Evolutionary conservation across 768 basidiomycete genomes (phyloP).

Genomic region (Amanita polypyramis): DNA sequence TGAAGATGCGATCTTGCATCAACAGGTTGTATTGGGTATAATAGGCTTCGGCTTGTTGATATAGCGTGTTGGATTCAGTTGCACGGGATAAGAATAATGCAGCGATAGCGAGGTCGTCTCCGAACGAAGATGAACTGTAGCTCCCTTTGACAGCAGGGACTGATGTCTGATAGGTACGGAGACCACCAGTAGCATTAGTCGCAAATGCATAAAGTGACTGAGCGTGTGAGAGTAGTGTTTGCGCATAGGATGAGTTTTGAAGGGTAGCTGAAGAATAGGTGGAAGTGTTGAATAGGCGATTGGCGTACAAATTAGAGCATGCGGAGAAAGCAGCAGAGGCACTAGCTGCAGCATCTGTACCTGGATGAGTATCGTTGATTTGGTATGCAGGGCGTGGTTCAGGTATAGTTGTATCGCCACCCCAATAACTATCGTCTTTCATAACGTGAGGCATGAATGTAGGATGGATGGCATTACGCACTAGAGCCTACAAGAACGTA

Average conservation of each 20-base stretch:
- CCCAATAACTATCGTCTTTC: constrained; percentile 79
- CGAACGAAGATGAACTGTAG: constrained; percentile 65
- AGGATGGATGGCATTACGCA: constrained; percentile 18
- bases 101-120: constrained; percentile 67
- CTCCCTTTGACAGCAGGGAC: constrained; percentile 52
- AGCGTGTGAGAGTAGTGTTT: constrained; percentile 63
- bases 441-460: constrained; percentile 26
- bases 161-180: constrained; percentile 56
- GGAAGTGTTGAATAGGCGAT: constrained; percentile 37
- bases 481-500: constrained; percentile 69
- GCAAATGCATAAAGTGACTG: constrained; percentile 69
- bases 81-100: constrained; percentile 71
- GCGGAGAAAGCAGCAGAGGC: constrained; percentile 83
- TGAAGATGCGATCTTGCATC: constrained; percentile 52
- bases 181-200: constrained; percentile 49
- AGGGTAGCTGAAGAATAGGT: constrained; percentile 55
- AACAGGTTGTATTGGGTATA: constrained; percentile 48
- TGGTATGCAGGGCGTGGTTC: constrained; percentile 64
- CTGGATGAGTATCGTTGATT: constrained; percentile 71
- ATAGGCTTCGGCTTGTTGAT: constrained; percentile 50
- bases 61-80: constrained; percentile 47
- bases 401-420: constrained; percentile 74
- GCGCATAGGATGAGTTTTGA: constrained; percentile 62
- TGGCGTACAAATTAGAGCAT: constrained; percentile 73
- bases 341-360: constrained; percentile 82